phyloP scores from a whole-genome alignment of 495 filamentous ascomycete genomes.

The Bathelium albidoporum region DNA sequence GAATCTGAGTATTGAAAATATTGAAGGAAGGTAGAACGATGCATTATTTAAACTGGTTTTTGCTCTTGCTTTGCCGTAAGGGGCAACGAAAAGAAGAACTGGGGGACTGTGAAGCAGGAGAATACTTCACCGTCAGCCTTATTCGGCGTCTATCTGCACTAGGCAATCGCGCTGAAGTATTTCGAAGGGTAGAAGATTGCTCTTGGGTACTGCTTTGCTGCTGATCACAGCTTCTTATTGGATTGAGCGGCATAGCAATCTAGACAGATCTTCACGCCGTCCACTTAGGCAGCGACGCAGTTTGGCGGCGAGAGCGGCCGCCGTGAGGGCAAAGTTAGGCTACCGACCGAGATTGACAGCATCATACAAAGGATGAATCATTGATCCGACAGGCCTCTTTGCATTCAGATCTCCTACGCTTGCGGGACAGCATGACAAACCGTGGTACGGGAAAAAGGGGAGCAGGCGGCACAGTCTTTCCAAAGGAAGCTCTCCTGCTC shows the following conservation, averaged over 20 bases:
- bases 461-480: neutral
- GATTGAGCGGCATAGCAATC: neutral
- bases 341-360: neutral
- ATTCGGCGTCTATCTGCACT: neutral
- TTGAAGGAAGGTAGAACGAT: neutral
- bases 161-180: neutral
- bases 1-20: neutral
- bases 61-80: neutral
- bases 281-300: neutral
- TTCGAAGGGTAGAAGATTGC: neutral
- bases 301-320: neutral
- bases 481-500: neutral
- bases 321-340: neutral
- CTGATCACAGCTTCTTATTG: neutral
- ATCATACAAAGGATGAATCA: neutral
- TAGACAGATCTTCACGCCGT: neutral
- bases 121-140: neutral
- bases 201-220: neutral
- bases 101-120: neutral
- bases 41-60: slow-evolving; percentile 1
- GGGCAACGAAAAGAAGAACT: neutral
- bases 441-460: neutral
- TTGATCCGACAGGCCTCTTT: neutral
- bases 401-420: neutral
- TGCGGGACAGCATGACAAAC: neutral